Evolutionary conservation across 73 alveolate genomes (phyloP).

Genomic region (Symbiodinium pilosum): DNA sequence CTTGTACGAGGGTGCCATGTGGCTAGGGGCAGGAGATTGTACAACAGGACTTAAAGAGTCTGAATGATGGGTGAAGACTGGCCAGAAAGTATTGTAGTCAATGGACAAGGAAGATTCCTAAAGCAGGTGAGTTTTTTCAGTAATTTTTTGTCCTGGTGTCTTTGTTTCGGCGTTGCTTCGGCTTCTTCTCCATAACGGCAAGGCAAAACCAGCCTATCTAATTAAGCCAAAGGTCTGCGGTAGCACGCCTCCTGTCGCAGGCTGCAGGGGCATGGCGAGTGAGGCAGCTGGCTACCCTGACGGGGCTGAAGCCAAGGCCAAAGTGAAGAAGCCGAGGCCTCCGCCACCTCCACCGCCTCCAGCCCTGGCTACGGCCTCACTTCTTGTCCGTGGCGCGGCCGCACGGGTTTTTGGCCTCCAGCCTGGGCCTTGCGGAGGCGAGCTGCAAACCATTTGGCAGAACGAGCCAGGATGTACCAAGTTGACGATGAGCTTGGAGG

Average conservation of each 20-base stretch:
- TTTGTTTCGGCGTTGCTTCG: no score
- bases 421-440: slow-evolving; percentile 93
- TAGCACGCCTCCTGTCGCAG: neutral
- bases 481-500: slow-evolving; percentile 89
- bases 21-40: no score
- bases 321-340: slow-evolving; percentile 85
- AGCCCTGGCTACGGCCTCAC: slow-evolving; percentile 77
- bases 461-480: slow-evolving; percentile 65
- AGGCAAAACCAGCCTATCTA: no score
- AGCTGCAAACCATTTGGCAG: slow-evolving; percentile 93
- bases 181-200: no score
- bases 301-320: slow-evolving; percentile 4
- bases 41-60: no score
- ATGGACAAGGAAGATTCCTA: no score
- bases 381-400: slow-evolving; percentile 81
- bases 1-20: no score
- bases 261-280: neutral
- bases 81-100: no score
- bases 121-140: no score
- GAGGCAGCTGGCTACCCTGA: neutral
- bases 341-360: slow-evolving; percentile 92
- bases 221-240: no score
- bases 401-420: slow-evolving; percentile 60
- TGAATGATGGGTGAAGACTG: no score
- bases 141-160: no score